Evolutionary conservation across 805 yeast genomes (phyloP), one percentile per base, ranked within the genome.

Genomic region (Ogataea corticis): DNA sequence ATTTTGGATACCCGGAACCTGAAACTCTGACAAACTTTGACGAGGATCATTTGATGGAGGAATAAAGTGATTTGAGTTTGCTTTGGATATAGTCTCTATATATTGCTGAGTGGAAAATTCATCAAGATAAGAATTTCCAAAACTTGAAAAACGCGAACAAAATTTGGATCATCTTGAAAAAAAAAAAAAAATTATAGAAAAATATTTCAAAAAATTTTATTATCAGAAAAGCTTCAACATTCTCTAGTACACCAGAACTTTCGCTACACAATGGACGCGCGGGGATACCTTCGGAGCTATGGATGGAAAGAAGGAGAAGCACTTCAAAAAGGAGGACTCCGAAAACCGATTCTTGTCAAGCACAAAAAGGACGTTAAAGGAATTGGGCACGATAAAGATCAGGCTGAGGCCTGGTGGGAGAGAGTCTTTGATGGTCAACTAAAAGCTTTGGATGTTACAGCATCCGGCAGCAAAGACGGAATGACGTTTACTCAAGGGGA

Each of bases 241-340:
- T 28, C 11, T 28, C 14, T 18, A 16, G 18, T 31, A 9, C 4
- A 18, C 19, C 29, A 34, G 15, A 11, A 18, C 15, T 13, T 7
- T 28, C 13, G 13, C 14, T 6, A 14, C 34, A n/a, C n/a, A 3
- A 90, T 91, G 96, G 82, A 94, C 64, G 81, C 96, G 32, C 76
- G 75, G 42, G 76, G 68, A 43, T 94, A 92, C 62, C 68, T 92
- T 51, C 70, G 76, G 58, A 79, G 86, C 1, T 89, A 77, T 58
- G 98, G 98, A 15, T 92, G 99, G 99, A 73, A 73, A 44, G 92
- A 88, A 54, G 99, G 99, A 1, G 87, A 89, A 54, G 95, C 96
- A 0, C 69, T 92, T 29, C 80, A 75, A 50, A 65, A 75, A 36
- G 97, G 96, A 3, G 95, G 97, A 0, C 65, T 92, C 42, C 81